phyloP scores from a whole-genome alignment of 495 filamentous ascomycete species.

The Penicillium maclennaniae region DNA sequence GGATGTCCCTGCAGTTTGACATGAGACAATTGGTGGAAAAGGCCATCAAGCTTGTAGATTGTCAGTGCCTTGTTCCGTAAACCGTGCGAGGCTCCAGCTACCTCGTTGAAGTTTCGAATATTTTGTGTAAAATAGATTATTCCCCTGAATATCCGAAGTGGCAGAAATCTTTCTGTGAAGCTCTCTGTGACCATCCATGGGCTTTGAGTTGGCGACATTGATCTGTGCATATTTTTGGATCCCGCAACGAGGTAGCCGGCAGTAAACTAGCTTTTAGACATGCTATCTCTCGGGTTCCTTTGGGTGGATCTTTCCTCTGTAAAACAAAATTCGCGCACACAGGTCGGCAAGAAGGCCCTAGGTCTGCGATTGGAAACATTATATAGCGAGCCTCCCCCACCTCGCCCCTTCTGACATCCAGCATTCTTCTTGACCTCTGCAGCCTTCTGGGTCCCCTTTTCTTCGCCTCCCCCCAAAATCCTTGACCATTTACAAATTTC shows the following conservation, averaged over 20 bases:
- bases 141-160: too few species aligned
- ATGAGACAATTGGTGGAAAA: neutral
- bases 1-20: constrained; percentile 2
- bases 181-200: neutral
- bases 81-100: neutral
- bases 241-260: too few species aligned
- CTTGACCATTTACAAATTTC: neutral
- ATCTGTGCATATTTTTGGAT: too few species aligned
- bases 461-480: too few species aligned
- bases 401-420: neutral
- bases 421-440: neutral
- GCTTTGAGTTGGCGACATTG: neutral
- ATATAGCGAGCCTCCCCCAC: neutral
- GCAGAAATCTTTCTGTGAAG: neutral
- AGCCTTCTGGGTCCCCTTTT: too few species aligned
- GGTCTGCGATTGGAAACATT: neutral
- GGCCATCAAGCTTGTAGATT: neutral
- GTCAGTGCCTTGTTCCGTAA: neutral
- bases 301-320: neutral
- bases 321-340: neutral
- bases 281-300: neutral
- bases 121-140: neutral
- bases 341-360: neutral
- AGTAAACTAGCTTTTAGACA: neutral
- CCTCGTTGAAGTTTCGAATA: neutral